phyloP scores from a whole-genome alignment of 1,139 yeast species.

The Magnusiomyces paraingens region DNA sequence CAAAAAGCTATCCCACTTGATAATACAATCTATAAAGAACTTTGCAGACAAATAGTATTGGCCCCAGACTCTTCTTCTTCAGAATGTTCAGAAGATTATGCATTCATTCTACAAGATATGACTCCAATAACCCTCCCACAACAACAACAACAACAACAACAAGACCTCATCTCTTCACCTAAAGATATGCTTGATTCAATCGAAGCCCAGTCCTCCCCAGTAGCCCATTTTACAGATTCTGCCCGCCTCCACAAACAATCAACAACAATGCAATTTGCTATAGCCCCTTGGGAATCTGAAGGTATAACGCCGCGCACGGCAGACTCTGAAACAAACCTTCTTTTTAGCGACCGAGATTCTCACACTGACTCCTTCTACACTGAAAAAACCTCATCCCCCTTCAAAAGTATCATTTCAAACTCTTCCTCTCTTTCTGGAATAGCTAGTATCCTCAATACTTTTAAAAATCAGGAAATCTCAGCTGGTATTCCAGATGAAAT shows the following conservation, averaged over 20 bases:
- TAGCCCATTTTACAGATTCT: constrained; percentile 1
- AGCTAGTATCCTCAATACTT: background rate
- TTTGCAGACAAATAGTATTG: constrained; percentile 9
- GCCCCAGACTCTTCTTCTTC: background rate
- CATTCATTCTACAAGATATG: background rate
- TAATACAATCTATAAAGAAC: constrained; percentile 19
- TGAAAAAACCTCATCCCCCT: background rate
- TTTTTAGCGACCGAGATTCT: background rate
- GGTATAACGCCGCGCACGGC: too few species aligned
- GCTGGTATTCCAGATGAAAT: constrained; percentile 14
- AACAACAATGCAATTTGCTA: constrained; percentile 1
- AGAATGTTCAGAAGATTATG: background rate
- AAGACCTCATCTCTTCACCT: background rate
- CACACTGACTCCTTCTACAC: background rate
- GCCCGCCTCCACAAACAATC: constrained; percentile 3
- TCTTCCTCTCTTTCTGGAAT: background rate
- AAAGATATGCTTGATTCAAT: too few species aligned
- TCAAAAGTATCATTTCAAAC: background rate
- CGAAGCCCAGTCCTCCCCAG: constrained; percentile 1
- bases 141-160: background rate
- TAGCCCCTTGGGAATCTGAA: constrained; percentile 7
- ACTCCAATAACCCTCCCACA: too few species aligned
- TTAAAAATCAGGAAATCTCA: constrained; percentile 7
- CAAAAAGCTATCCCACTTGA: constrained; percentile 23
- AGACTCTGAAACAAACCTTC: too few species aligned